A percentile compares a stretch with the other conserved stretches of the same genome.
Evolutionary conservation across 2,329 filamentous ascomycete genomes (phyloP).

Genomic region (Tolypocladium paradoxum): DNA sequence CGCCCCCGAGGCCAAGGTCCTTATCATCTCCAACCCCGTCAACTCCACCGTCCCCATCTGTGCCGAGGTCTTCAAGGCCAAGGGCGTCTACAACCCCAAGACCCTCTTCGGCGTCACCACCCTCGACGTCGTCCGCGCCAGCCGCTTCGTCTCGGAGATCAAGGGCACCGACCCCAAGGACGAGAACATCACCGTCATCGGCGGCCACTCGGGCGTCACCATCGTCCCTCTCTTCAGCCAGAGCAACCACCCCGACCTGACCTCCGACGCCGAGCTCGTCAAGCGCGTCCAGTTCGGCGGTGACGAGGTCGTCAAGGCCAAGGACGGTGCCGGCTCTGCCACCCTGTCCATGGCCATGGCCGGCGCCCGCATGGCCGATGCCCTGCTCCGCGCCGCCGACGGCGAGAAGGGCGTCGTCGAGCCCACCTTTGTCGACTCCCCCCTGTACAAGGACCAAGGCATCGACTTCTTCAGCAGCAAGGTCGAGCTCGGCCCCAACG

Average conservation of each 20-base stretch:
- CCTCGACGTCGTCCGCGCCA: slow-evolving; percentile 95
- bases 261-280: slow-evolving; percentile 69
- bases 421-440: slow-evolving; percentile 94
- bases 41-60: slow-evolving; percentile 99
- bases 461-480: slow-evolving; percentile 93
- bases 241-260: slow-evolving; percentile 75
- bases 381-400: slow-evolving; percentile 81
- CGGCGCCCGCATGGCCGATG: slow-evolving; percentile 75
- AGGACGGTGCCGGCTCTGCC: slow-evolving; percentile 93
- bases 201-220: slow-evolving; percentile 95
- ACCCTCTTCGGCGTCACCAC: slow-evolving; percentile 98
- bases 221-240: slow-evolving; percentile 97
- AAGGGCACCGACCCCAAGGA: slow-evolving; percentile 81
- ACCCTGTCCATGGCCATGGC: slow-evolving; percentile 99
- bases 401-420: slow-evolving; percentile 93
- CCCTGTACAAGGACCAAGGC: slow-evolving; percentile 97
- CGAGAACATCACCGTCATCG: slow-evolving; percentile 92
- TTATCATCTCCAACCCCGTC: slow-evolving; percentile 98
- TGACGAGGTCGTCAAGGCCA: slow-evolving; percentile 98
- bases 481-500: slow-evolving; percentile 92
- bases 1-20: slow-evolving; percentile 83
- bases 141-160: slow-evolving; percentile 93
- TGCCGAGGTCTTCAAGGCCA: slow-evolving; percentile 91
- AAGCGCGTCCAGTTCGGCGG: slow-evolving; percentile 97
- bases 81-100: slow-evolving; percentile 97